Conservation (phyloP, 306 rosid species). For the Hippophae rhamnoides region DNA sequence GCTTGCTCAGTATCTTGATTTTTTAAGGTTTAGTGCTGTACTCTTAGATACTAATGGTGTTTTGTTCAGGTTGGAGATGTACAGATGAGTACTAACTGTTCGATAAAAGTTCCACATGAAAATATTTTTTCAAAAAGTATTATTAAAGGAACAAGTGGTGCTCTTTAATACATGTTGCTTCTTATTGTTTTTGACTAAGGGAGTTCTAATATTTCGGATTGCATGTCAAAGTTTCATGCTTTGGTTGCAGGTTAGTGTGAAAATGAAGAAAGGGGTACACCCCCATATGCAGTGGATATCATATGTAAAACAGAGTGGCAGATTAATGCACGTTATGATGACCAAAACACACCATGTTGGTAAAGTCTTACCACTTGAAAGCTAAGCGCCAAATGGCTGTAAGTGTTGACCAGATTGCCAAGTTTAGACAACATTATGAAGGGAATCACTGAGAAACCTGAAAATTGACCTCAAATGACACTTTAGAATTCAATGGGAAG, state of each 20-base stretch:
- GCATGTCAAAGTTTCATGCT: neutral
- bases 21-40: too few species aligned
- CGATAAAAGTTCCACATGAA: neutral
- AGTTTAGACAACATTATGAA: slow-evolving; percentile 75
- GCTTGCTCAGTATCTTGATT: too few species aligned
- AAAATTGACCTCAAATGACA: slow-evolving; percentile 25
- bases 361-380: slow-evolving; percentile 74
- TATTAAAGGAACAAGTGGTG: neutral
- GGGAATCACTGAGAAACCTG: slow-evolving; percentile 15
- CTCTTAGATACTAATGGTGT: too few species aligned
- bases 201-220: neutral
- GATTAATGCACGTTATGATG: slow-evolving; percentile 80
- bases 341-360: slow-evolving; percentile 79
- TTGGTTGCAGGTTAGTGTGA: slow-evolving; percentile 10
- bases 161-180: neutral
- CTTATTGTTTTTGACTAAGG: neutral
- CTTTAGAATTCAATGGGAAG: neutral
- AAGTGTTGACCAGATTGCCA: slow-evolving; percentile 78
- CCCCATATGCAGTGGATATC: slow-evolving; percentile 98
- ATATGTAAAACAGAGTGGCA: slow-evolving; percentile 83
- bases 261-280: slow-evolving; percentile 85
- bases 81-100: neutral
- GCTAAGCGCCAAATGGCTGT: slow-evolving; percentile 86
- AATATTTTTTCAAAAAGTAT: neutral
- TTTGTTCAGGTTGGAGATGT: too few species aligned